Evolutionary conservation across 495 filamentous ascomycete genomes (phyloP), one percentile per base, ranked within the genome.

Genomic region (Aspergillus funiculosus): DNA sequence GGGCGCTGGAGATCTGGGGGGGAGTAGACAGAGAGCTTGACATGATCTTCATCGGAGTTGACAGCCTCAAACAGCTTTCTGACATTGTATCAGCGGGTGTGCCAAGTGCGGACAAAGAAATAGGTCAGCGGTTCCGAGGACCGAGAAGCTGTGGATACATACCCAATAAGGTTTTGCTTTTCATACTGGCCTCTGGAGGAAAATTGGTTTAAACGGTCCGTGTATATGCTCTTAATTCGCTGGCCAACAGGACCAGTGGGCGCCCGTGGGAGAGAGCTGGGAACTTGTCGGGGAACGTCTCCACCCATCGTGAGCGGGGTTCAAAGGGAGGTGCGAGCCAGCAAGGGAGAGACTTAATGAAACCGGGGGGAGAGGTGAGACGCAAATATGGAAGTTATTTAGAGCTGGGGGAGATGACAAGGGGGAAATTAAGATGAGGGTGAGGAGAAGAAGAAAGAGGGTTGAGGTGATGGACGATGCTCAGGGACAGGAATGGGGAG

Each of bases 21-120:
- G 10, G 85, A 82, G 75, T 91, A 96, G 28, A 92, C 87, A 38
- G 75, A 87, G 37, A 98, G 83, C 63, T 86, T 87, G 51, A 97
- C 82, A 59, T 89, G 72, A 18, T 86, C 77, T 52, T 80, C 60
- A 51, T 84, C 87, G 9, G 80, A 82, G 29, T 73, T 80, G 27
- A 80, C 74, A 19, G 75, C 86, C 66, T 95, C 86, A 56, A 80
- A 76, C 63, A 89, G 77, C 69, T 88, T 90, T 34, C 79, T 84
- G 30, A 15, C 10, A 10, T 24, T n/a, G 32, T 19, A 15, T 58
- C 5, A 51, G 53, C 15, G 21, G 25, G 3, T 43, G 26, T 44
- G 21, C 22, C 22, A 14, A 14, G 18, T 39, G 37, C 37, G 37
- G 37, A 24, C 21, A 26, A 24, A 14, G 31, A 17, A 17, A n/a